A percentile compares a stretch with the other conserved stretches of the same genome.
Conservation (phyloP, 768 basidiomycete species). For the Auricularia heimuer region DNA sequence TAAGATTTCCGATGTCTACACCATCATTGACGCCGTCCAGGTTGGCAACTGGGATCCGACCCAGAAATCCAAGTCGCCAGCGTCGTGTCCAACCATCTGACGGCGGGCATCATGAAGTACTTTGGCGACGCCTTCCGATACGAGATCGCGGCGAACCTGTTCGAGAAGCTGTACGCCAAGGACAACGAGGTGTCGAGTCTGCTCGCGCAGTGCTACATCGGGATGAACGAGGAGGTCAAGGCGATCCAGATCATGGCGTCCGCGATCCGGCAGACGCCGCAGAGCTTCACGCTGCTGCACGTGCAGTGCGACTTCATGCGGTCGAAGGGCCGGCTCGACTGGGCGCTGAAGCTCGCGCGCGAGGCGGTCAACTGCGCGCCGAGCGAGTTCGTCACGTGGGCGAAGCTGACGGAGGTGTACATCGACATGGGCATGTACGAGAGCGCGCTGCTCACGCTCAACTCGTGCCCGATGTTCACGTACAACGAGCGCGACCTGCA, state of each 20-base stretch:
- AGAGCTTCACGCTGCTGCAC: slow-evolving; percentile 90
- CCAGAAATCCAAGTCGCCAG: slow-evolving; percentile 99
- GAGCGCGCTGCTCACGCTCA: slow-evolving; percentile 83
- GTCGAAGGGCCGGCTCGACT: slow-evolving; percentile 71
- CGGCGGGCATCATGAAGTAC: slow-evolving; percentile 91
- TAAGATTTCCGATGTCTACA: not conserved
- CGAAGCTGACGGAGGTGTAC: slow-evolving; percentile 91
- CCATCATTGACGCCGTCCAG: slow-evolving; percentile 28
- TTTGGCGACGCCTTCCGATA: slow-evolving; percentile 87
- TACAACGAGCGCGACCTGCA: slow-evolving; percentile 95
- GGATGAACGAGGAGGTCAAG: slow-evolving; percentile 99
- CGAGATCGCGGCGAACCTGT: slow-evolving; percentile 83
- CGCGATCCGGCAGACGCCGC: slow-evolving; percentile 77
- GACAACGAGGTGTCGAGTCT: slow-evolving; percentile 87
- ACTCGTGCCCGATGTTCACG: slow-evolving; percentile 99
- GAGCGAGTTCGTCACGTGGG: slow-evolving; percentile 98
- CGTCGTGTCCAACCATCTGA: slow-evolving; percentile 91
- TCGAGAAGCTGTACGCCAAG: slow-evolving; percentile 76
- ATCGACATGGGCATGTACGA: slow-evolving; percentile 86
- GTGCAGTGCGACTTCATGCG: slow-evolving; percentile 91
- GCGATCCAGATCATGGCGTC: slow-evolving; percentile 87
- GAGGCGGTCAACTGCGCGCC: slow-evolving; percentile 98
- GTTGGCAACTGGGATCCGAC: slow-evolving; percentile 98
- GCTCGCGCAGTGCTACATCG: slow-evolving; percentile 83
- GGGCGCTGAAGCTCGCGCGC: slow-evolving; percentile 84